Percentiles rank a stretch among this genome's conserved stretches.
phyloP scores from a whole-genome alignment of 345 rosid species.

The Citrus hindsii region DNA sequence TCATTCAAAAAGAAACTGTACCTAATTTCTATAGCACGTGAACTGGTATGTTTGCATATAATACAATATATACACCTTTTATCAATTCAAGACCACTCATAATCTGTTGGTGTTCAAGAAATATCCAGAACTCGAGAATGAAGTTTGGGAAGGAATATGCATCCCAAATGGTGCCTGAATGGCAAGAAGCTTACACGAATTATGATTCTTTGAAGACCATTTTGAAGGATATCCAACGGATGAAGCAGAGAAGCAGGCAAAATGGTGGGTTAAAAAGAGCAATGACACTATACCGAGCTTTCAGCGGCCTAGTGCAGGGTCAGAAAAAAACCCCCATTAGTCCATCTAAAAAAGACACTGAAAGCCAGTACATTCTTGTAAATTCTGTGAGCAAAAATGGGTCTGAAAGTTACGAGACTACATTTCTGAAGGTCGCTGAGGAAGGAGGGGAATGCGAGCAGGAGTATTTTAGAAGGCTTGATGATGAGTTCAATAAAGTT shows the following conservation, averaged over 20 bases:
- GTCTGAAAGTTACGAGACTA: constrained; percentile 39
- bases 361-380: constrained; percentile 40
- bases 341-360: constrained; percentile 33
- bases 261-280: constrained; percentile 26
- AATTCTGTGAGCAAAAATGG: constrained; percentile 29
- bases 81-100: too few species aligned
- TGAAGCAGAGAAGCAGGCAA: constrained; percentile 29
- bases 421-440: constrained; percentile 49
- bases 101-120: too few species aligned
- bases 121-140: constrained; percentile 23
- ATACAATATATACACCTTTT: too few species aligned
- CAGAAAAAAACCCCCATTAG: constrained; percentile 1
- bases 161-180: constrained; percentile 76
- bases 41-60: too few species aligned
- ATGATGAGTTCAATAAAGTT: constrained; percentile 67
- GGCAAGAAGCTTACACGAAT: constrained; percentile 71
- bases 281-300: constrained; percentile 50
- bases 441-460: constrained; percentile 70
- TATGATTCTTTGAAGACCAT: constrained; percentile 47
- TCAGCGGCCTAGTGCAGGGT: constrained; percentile 47
- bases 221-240: constrained; percentile 48
- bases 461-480: constrained; percentile 58
- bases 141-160: constrained; percentile 73
- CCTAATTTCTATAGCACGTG: too few species aligned
- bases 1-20: too few species aligned